Percentiles rank a stretch among this genome's conserved stretches.
Conservation (phyloP, 129 eudicot species). For the Helichrysum umbraculigerum region DNA sequence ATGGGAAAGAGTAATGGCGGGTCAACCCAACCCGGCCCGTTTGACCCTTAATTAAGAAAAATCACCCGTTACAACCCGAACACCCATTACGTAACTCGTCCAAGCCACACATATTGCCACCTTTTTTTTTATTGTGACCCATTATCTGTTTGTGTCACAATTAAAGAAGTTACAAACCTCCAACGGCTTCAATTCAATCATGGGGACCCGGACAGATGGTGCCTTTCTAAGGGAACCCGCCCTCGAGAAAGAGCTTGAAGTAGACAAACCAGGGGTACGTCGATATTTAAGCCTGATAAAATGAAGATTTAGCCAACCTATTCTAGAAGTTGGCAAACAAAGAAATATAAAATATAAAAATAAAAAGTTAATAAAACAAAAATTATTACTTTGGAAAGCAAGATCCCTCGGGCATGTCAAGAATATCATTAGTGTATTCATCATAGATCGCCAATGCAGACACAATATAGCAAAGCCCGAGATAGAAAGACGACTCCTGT, state of each 20-base stretch:
- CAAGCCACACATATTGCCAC: background rate
- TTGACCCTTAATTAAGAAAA: background rate
- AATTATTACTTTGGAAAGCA: constrained; percentile 76
- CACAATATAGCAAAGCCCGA: constrained; percentile 70
- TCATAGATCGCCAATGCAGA: constrained; percentile 81
- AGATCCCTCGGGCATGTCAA: constrained; percentile 93
- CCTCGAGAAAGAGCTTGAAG: constrained; percentile 52
- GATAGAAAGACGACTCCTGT: constrained; percentile 85
- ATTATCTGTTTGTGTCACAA: background rate
- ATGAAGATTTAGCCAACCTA: constrained; percentile 15
- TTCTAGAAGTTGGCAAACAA: background rate
- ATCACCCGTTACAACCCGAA: background rate
- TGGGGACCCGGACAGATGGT: constrained; percentile 52
- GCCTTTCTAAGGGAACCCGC: constrained; percentile 44
- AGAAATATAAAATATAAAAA: background rate
- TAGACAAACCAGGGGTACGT: constrained; percentile 40
- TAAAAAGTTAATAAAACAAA: background rate
- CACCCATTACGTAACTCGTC: background rate
- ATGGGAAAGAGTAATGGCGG: background rate
- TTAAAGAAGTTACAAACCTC: constrained; percentile 53
- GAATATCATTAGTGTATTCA: constrained; percentile 88
- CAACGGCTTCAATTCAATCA: constrained; percentile 78
- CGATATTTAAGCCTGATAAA: constrained; percentile 61
- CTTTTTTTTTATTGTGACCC: background rate
- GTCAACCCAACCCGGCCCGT: background rate